Conservation (phyloP, 2,329 filamentous ascomycete genomes). For the Phialocephala sp. region DNA sequence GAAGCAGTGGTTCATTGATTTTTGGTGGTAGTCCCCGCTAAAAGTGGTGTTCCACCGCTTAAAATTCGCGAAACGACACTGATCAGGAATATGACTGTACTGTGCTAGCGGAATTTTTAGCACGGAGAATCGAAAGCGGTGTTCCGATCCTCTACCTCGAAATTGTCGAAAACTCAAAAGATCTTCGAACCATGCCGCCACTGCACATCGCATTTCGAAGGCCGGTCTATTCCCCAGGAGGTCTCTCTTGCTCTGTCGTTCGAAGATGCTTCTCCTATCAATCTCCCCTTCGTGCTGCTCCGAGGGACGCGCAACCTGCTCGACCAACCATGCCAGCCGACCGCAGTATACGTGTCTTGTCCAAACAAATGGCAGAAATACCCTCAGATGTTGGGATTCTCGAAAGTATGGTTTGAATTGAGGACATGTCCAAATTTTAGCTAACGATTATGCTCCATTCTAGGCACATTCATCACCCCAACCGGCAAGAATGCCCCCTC, state of each 20-base stretch:
- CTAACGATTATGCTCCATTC: constrained; percentile 30
- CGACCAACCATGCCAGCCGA: constrained; percentile 20
- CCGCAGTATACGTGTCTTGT: constrained; percentile 27
- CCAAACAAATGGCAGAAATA: constrained; percentile 25
- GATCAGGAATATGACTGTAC: too few relatives aligned
- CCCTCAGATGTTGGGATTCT: constrained; percentile 39
- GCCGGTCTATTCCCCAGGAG: constrained; percentile 29
- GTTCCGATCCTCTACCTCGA: neutral
- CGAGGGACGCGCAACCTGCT: constrained; percentile 12
- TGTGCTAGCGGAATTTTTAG: too few relatives aligned
- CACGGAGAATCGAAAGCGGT: neutral
- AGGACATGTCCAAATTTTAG: constrained; percentile 17
- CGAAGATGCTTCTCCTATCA: constrained; percentile 36
- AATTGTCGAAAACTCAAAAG: neutral
- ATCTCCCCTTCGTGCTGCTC: constrained; percentile 18
- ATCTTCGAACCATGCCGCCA: constrained; percentile 16
- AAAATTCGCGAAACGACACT: too few relatives aligned
- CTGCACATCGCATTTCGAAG: constrained; percentile 28
- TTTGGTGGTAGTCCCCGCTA: too few relatives aligned
- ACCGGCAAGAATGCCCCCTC: constrained; percentile 41
- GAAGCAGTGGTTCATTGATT: too few relatives aligned
- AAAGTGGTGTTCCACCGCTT: too few relatives aligned
- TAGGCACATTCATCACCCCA: constrained; percentile 47
- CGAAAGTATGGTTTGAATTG: constrained; percentile 29
- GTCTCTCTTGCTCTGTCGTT: constrained; percentile 18